A percentile compares a stretch with the other conserved stretches of the same genome.
phyloP scores from a whole-genome alignment of 768 basidiomycete genomes.

The Trametes cinnabarina region DNA sequence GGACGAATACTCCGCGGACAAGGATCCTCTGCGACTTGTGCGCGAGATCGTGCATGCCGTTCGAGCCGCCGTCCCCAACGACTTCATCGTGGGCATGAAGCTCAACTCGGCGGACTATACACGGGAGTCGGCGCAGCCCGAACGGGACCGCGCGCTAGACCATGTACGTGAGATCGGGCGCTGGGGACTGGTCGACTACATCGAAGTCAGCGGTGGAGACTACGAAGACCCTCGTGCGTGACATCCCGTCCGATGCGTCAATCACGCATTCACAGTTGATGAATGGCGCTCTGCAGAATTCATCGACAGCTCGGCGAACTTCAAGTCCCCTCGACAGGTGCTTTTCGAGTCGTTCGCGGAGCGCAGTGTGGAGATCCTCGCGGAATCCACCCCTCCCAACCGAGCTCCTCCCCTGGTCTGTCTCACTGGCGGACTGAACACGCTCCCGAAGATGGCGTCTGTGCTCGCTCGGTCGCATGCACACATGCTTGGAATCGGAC shows the following conservation, averaged over 20 bases:
- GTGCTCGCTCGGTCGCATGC: conserved; percentile 58
- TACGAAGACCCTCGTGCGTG: conserved; percentile 73
- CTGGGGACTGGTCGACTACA: conserved; percentile 73
- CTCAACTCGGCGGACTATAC: conserved; percentile 78
- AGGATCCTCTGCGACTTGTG: conserved; percentile 56
- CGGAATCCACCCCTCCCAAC: conserved; percentile 20
- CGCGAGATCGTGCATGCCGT: conserved; percentile 54
- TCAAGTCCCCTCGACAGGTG: conserved; percentile 54
- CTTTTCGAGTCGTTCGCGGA: conserved; percentile 71
- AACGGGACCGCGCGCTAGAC: conserved; percentile 48
- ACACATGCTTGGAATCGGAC: conserved; percentile 75
- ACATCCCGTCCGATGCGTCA: background rate
- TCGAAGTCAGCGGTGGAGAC: conserved; percentile 86
- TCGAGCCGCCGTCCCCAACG: conserved; percentile 42
- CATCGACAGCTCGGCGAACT: conserved; percentile 23
- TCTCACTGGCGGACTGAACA: conserved; percentile 77
- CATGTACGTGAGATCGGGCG: conserved; percentile 60
- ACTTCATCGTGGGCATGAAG: conserved; percentile 78
- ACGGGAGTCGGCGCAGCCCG: conserved; percentile 22
- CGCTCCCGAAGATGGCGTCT: conserved; percentile 50
- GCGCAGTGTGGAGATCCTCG: conserved; percentile 47
- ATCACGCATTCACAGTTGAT: background rate
- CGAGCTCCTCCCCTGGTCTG: conserved; percentile 57
- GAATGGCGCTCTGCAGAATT: conserved; percentile 23
- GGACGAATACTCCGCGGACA: conserved; percentile 55